Evolutionary conservation across 495 filamentous ascomycete species (phyloP).

Genomic region (Hyaloscypha hepaticicola): DNA sequence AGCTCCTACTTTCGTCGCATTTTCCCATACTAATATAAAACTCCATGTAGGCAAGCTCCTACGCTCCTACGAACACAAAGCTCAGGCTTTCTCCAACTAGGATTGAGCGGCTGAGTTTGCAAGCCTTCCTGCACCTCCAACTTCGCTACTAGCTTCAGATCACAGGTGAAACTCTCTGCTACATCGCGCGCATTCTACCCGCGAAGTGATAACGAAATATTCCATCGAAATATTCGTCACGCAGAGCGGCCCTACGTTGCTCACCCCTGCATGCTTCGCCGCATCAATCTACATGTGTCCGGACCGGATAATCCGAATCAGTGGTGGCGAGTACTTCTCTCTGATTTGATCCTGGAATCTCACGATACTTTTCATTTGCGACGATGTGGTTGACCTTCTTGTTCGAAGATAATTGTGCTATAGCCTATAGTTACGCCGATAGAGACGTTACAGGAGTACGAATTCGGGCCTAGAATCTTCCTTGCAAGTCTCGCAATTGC

Average conservation of each 20-base stretch:
- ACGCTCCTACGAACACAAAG: constrained; percentile 43
- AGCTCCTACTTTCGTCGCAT: constrained; percentile 47
- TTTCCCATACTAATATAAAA: constrained; percentile 46
- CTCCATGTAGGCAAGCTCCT: constrained; percentile 46
- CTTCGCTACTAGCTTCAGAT: neutral
- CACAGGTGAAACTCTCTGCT: constrained; percentile 1
- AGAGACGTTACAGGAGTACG: constrained; percentile 1
- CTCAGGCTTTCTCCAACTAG: constrained; percentile 57
- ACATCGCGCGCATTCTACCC: constrained; percentile 22
- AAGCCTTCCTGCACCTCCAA: neutral
- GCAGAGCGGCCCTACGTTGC: constrained; percentile 43
- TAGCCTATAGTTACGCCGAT: neutral
- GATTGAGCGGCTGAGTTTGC: constrained; percentile 51
- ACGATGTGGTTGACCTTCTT: constrained; percentile 41
- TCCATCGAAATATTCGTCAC: constrained; percentile 43
- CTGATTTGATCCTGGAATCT: constrained; percentile 34
- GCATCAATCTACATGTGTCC: constrained; percentile 54
- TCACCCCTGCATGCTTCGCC: constrained; percentile 50
- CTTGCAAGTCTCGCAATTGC: constrained; percentile 6
- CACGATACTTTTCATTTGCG: constrained; percentile 42
- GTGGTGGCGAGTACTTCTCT: constrained; percentile 41
- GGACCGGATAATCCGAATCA: constrained; percentile 40
- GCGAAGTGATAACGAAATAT: constrained; percentile 33
- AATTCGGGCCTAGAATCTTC: constrained; percentile 8
- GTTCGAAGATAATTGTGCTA: constrained; percentile 34